These are phyloP conservation scores for Suillus clintonianus DNA, from an alignment of 768 basidiomycete genomes.

Conservation along the genomic window DNA sequence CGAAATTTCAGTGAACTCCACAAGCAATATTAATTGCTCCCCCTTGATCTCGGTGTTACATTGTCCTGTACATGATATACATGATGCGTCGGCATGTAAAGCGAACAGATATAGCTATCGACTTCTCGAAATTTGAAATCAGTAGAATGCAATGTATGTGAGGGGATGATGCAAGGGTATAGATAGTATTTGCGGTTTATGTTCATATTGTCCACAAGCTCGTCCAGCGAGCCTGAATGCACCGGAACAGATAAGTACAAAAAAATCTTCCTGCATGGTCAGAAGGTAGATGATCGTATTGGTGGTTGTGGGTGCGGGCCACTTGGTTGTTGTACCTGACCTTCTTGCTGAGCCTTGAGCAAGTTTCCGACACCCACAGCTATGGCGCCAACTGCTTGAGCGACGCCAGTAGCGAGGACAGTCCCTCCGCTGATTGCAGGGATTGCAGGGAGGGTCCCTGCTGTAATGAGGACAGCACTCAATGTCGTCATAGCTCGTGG, in stretches of 20 bases:
- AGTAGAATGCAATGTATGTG: background rate
- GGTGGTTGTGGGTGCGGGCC: slow-evolving; percentile 29
- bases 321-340: slow-evolving; percentile 25
- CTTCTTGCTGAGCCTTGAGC: slow-evolving; percentile 51
- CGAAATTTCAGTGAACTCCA: background rate
- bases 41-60: background rate
- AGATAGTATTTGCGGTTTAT: slow-evolving; percentile 24
- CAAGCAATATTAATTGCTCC: background rate
- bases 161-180: slow-evolving; percentile 7
- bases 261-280: slow-evolving; percentile 6
- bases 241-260: slow-evolving; percentile 4
- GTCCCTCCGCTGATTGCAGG: slow-evolving; percentile 74
- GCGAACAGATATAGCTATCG: background rate
- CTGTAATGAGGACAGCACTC: slow-evolving; percentile 78
- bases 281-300: slow-evolving; percentile 32
- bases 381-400: slow-evolving; percentile 77
- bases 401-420: slow-evolving; percentile 69
- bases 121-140: background rate
- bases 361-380: slow-evolving; percentile 71
- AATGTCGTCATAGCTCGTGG: slow-evolving; percentile 74
- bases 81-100: background rate
- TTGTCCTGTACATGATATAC: background rate
- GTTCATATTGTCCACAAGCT: slow-evolving; percentile 17
- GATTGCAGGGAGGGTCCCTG: slow-evolving; percentile 71
- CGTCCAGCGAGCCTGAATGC: slow-evolving; percentile 22